Evolutionary conservation across 805 yeast genomes (phyloP), one percentile per base, ranked within the genome.

Genomic region (Trichomonascus vanleenenianus): DNA sequence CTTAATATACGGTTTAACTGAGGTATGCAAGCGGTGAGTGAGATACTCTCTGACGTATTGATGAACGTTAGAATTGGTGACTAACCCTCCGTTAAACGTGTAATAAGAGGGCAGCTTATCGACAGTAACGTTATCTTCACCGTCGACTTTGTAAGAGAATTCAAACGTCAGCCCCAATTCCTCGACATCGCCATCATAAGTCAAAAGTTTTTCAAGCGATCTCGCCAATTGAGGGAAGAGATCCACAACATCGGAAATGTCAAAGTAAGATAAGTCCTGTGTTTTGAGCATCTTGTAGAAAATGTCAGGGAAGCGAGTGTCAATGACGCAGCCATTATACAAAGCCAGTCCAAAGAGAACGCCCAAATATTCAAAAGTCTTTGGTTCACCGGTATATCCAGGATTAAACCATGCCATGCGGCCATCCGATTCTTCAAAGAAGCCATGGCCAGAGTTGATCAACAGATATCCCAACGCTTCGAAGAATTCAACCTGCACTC

Each of bases 401-500:
- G 51, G 51, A 16, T 43, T 48, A 41, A 59, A 59, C 63, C 63
- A 59, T 3, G 46, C 48, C 33, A 50, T 15, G 27, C 50, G 47
- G 1, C 53, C 35, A 10, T 50, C 52, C 2, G 44, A 42, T 11
- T 55, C 54, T 11, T 37, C 31, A 30, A 56, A 51, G 10, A 56
- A 40, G 2, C 57, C 58, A 37, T 46, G 48, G 3, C 42, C 47
- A 4, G 36, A 38, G 19, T 44, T 46, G 30, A 56, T 42, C 10
- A 60, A 20, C 19, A 40, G 41, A 22, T 49, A 31, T 1, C 61
- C 64, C 10, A 60, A 33, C 9, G 39, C 30, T 9, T 53, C 45
- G 37, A 60, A 61, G 2, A 61, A 48, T 48, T 60, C 65, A 14
- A 49, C 46, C 36, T 59, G 61, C 6, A 60, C 58, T 1, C 65